A percentile compares a stretch with the other conserved stretches of the same genome.
phyloP scores from a whole-genome alignment of 2,329 filamentous ascomycete genomes.

The Mariannaea sp. region DNA sequence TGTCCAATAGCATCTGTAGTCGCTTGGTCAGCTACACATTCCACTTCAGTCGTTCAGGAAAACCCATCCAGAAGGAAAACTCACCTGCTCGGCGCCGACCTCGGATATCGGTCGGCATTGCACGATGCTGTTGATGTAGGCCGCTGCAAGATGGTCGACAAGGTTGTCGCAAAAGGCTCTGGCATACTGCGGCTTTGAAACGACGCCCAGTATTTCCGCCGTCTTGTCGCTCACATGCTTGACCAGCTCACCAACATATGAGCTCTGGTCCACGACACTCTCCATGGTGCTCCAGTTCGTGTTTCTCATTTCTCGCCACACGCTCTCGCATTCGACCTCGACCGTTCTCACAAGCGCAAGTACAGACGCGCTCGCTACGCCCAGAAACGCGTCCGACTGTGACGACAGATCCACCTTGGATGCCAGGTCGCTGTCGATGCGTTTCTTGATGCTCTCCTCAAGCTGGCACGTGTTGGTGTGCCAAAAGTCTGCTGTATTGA shows the following conservation, averaged over 20 bases:
- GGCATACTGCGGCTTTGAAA: constrained; percentile 92
- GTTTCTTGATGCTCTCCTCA: constrained; percentile 90
- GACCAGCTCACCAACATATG: constrained; percentile 84
- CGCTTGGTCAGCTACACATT: constrained; percentile 30
- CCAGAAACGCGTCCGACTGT: constrained; percentile 93
- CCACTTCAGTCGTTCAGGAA: background rate
- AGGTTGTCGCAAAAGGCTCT: constrained; percentile 94
- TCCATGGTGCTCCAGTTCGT: constrained; percentile 95
- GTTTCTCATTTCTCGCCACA: constrained; percentile 97
- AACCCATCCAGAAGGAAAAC: constrained; percentile 25
- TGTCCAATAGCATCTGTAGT: constrained; percentile 86
- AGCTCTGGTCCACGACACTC: constrained; percentile 88
- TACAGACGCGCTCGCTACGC: constrained; percentile 87
- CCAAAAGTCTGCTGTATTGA: constrained; percentile 98
- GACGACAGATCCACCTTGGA: constrained; percentile 84
- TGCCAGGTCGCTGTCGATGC: constrained; percentile 80
- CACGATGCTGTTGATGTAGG: constrained; percentile 83
- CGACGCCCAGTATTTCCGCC: constrained; percentile 73
- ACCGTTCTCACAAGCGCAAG: constrained; percentile 82
- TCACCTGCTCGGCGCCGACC: constrained; percentile 87
- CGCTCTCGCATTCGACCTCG: constrained; percentile 79
- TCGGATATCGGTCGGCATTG: constrained; percentile 91
- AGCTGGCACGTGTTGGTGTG: constrained; percentile 90
- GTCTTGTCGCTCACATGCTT: constrained; percentile 72
- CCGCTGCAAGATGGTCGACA: constrained; percentile 82